These are phyloP conservation scores for Coemansia sp. DNA, from an alignment of 192 early-diverging fungal genomes.

Conservation along the genomic window DNA sequence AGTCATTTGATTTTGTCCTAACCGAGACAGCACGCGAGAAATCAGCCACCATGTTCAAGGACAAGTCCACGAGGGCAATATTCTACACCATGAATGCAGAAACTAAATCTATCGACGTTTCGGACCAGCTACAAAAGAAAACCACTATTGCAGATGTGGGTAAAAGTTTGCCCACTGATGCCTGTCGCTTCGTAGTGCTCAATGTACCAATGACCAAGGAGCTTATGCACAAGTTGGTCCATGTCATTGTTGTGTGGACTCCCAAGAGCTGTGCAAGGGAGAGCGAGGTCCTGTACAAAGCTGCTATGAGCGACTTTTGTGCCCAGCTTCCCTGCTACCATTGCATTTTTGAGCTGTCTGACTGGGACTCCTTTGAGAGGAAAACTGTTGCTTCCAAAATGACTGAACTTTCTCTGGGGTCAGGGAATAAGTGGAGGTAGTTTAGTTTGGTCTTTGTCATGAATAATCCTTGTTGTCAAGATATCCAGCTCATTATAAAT, in stretches of 20 bases:
- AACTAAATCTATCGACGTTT: background rate
- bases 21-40: slow-evolving; percentile 13
- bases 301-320: background rate
- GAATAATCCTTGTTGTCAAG: no score
- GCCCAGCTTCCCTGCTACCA: slow-evolving; percentile 17
- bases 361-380: slow-evolving; percentile 20
- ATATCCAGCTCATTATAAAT: no score
- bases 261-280: slow-evolving; percentile 8
- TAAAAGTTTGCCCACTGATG: background rate
- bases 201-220: background rate
- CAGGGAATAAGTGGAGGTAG: no score
- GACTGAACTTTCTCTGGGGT: background rate
- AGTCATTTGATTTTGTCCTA: slow-evolving; percentile 11
- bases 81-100: slow-evolving; percentile 14
- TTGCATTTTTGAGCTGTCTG: slow-evolving; percentile 19
- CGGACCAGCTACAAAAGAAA: background rate
- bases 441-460: no score
- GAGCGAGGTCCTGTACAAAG: slow-evolving; percentile 16
- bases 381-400: slow-evolving; percentile 2
- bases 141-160: background rate
- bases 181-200: background rate
- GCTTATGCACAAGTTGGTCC: background rate
- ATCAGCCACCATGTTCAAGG: slow-evolving; percentile 22
- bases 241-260: slow-evolving; percentile 14
- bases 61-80: background rate